Evolutionary conservation across 768 basidiomycete species (phyloP).

Genomic region (Tricholoma bakamatsutake): DNA sequence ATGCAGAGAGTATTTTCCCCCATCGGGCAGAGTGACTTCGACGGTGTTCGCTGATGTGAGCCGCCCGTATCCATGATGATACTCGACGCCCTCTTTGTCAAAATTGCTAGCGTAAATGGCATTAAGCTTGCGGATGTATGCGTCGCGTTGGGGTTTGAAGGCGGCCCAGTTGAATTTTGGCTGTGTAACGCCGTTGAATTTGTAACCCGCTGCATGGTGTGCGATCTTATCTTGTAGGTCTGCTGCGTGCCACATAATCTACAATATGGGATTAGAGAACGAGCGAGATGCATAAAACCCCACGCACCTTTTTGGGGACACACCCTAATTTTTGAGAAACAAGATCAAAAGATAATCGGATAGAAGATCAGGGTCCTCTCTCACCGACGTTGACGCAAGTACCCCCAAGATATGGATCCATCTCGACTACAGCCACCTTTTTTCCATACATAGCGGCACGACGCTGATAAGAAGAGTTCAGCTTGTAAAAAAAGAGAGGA

Average conservation of each 20-base stretch:
- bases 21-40: conserved; percentile 66
- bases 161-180: conserved; percentile 82
- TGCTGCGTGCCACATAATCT: conserved; percentile 99
- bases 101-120: conserved; percentile 90
- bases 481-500: background rate
- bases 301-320: conserved; percentile 88
- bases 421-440: conserved; percentile 89
- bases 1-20: conserved; percentile 62
- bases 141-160: conserved; percentile 93
- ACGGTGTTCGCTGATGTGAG: conserved; percentile 67
- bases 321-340: conserved; percentile 50
- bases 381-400: conserved; percentile 97
- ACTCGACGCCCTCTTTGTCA: conserved; percentile 80
- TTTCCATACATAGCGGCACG: conserved; percentile 90
- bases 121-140: conserved; percentile 87
- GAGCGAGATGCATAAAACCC: background rate
- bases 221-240: conserved; percentile 82
- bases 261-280: background rate
- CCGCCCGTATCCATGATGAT: conserved; percentile 72
- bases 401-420: conserved; percentile 70
- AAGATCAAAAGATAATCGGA: background rate
- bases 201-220: conserved; percentile 68
- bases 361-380: conserved; percentile 21
- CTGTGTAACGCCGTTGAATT: conserved; percentile 53
- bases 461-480: conserved; percentile 43